Conservation (phyloP, 2,329 filamentous ascomycete species). For the Fusarium sp. region DNA sequence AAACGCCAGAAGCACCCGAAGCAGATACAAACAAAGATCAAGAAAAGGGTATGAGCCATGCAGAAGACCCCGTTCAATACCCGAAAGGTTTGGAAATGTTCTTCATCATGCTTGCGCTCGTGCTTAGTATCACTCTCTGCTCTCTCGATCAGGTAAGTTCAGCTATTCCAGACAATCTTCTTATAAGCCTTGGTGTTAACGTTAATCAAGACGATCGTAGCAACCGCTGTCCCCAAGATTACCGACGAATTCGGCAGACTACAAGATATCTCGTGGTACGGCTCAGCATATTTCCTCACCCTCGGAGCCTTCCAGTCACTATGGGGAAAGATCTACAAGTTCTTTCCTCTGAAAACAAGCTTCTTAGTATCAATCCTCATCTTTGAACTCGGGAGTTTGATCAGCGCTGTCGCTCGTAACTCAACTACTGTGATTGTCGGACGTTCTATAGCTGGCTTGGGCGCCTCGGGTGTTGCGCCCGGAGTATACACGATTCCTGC, state of each 20-base stretch:
- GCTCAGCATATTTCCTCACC: constrained; percentile 56
- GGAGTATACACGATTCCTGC: constrained; percentile 63
- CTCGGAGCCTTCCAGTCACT: not conserved
- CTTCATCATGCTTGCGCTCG: not conserved
- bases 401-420: constrained; percentile 60
- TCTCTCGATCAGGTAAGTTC: not conserved
- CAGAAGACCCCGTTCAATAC: not conserved
- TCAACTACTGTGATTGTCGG: constrained; percentile 62
- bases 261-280: constrained; percentile 68
- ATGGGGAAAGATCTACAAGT: constrained; percentile 60
- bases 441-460: constrained; percentile 61
- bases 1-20: rapidly evolving
- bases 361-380: constrained; percentile 61
- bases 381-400: constrained; percentile 65
- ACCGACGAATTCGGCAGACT: constrained; percentile 63
- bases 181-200: rapidly evolving
- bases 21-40: rapidly evolving
- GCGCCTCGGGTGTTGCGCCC: constrained; percentile 61
- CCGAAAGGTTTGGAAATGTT: not conserved
- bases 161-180: rapidly evolving
- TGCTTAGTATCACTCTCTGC: not conserved
- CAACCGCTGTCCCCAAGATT: constrained; percentile 63
- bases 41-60: rapidly evolving
- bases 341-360: constrained; percentile 62
- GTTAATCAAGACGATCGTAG: rapidly evolving